Conservation (phyloP, 2,329 filamentous ascomycete genomes). For the Exophiala phaeomuriformis region DNA sequence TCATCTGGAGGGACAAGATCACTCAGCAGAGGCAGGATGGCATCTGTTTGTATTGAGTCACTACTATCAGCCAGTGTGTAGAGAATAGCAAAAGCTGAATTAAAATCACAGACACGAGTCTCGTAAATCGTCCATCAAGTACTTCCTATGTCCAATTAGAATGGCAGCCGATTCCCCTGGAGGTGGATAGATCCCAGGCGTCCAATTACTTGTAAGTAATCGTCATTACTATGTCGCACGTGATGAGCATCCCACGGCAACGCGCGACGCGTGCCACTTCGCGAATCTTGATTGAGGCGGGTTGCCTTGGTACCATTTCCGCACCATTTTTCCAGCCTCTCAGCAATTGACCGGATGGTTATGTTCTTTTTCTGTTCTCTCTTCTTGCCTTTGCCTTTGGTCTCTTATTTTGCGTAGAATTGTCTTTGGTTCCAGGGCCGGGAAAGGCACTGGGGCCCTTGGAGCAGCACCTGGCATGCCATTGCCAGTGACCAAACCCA, state of each 20-base stretch:
- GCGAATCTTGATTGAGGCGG: neutral
- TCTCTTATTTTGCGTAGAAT: too few species aligned
- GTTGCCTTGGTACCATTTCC: neutral
- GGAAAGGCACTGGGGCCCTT: too few species aligned
- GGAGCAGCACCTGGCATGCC: neutral
- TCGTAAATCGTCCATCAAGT: too few species aligned
- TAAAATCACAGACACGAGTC: neutral
- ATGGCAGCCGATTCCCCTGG: too few species aligned
- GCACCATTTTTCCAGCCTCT: neutral
- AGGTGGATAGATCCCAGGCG: too few species aligned
- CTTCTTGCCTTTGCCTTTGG: too few species aligned
- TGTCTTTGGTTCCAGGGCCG: too few species aligned
- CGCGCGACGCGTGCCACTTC: neutral
- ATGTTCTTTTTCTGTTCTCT: too few species aligned
- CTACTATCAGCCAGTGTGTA: neutral
- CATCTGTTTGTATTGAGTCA: neutral
- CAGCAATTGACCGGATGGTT: too few species aligned
- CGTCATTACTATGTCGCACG: neutral
- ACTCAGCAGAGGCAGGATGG: neutral
- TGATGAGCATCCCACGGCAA: neutral
- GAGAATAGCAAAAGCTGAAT: neutral
- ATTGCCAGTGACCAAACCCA: constrained; percentile 12
- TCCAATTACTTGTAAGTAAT: neutral
- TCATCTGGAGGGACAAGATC: neutral
- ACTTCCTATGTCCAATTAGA: too few species aligned